Base-by-base conservation (phyloP, 768 basidiomycete species). In the Austroboletus eburneus region DNA sequence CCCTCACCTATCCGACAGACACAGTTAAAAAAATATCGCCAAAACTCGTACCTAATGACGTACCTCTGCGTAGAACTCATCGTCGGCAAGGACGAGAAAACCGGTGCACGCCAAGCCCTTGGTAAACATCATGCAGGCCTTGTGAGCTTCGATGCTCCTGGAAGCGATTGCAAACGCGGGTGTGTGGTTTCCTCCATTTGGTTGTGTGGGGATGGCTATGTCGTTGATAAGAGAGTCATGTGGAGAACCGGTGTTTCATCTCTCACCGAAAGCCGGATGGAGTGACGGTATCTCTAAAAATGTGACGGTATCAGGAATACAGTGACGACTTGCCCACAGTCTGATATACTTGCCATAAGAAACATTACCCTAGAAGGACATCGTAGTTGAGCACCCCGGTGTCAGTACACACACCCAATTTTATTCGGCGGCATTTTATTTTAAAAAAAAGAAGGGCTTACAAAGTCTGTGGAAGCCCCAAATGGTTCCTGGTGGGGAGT, bases 141-240 rank as follows among this genome's bases (percentile, higher is more conserved):
- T 70, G 57, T 89, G 87, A 13, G 87, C 87, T 50, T 79, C 77
- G 33, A 67, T 57, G 35, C 75, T 80, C 23, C 71, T 69, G 22
- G 85, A 81, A 21, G 87, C 73, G 43, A 68, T 64, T 18, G 83
- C 69, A 61, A 89, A 90, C 4, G 71, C 77, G 9, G 79, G 71
- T 2, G 87, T 87, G 56, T 90, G 87, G 57, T 90, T 90, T n/a
- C 81, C 82, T 34, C 85, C 86, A 42, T 76, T 69, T 7, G 78
- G 77, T 51, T 71, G 69, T 6, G 85, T 85, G n/a, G 87, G 86
- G 43, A 90, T 87, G 23, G 80, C 85, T 85, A 40, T 24, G 25
- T 21, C 38, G 45, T 48, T 42, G 18, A 68, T 53, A 36, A 49
- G 48, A 52, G 20, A 9, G 13, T 23, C 22, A 22, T 5, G 27